Conservation (phyloP, 164 flowering plant genomes). For the Kalanchoe fedtschenkoi region DNA sequence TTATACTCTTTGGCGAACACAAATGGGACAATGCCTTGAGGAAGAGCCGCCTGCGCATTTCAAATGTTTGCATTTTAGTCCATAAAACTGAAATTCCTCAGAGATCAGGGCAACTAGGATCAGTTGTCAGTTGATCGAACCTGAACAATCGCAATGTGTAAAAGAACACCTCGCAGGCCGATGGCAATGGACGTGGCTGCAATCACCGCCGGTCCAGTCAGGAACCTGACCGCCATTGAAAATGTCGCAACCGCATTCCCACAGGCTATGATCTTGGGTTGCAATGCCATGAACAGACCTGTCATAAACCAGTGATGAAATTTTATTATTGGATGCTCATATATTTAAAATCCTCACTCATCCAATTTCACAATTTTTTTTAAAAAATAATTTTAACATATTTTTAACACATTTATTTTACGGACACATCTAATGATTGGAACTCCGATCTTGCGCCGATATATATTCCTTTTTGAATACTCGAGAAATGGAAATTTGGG, state of each 20-base stretch:
- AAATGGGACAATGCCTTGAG: slow-evolving; percentile 42
- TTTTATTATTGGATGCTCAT: too few species aligned
- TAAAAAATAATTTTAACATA: too few species aligned
- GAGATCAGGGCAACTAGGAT: neutral
- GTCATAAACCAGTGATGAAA: too few species aligned
- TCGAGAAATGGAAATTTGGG: neutral
- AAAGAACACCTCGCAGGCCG: slow-evolving; percentile 6
- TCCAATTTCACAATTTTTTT: too few species aligned
- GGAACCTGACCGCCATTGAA: slow-evolving; percentile 8
- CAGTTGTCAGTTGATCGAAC: neutral
- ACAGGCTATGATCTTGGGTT: slow-evolving; percentile 6
- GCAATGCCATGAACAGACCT: slow-evolving; percentile 10
- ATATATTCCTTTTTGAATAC: too few species aligned
- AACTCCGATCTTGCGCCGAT: too few species aligned
- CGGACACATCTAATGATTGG: too few species aligned
- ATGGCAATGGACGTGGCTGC: slow-evolving; percentile 8
- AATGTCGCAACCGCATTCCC: slow-evolving; percentile 8
- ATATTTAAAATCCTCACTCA: too few species aligned
- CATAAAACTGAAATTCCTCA: neutral
- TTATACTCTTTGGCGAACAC: slow-evolving; percentile 16
- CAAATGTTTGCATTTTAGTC: neutral
- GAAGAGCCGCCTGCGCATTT: slow-evolving; percentile 32
- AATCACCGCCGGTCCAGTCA: slow-evolving; percentile 6
- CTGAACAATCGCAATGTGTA: slow-evolving; percentile 9
- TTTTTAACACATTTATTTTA: too few species aligned